Base-by-base conservation (phyloP, 805 yeast genomes). In the Wickerhamomyces hampshirensis region DNA sequence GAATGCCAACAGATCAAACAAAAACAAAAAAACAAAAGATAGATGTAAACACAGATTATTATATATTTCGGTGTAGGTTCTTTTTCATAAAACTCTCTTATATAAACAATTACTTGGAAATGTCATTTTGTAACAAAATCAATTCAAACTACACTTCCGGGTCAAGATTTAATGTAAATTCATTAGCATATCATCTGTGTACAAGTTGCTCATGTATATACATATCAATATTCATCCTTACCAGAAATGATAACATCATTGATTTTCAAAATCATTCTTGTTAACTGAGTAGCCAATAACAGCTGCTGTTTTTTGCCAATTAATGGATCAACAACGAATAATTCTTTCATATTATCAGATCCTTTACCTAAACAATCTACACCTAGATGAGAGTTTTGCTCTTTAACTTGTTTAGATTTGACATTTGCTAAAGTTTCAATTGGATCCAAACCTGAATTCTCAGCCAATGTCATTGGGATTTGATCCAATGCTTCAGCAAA, bases 241-340 rank as follows among this genome's bases (percentile, higher is more conserved):
- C 95, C 95, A 54, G 84, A 84, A 49, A 91, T 81, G 54, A 93
- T 93, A 41, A 93, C 98, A 61, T 91, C 91, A 63, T 93, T 94
- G 59, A 93, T 93, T 71, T 93, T 93, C 58, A 93, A 73, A 45
- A 93, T 88, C 98, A 93, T 93, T 68, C 98, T 79, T 39, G 97
- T 88, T 59, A 93, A 74, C 67, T 93, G 99, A 11, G 99, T 93
- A 32, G 98, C 98, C 60, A 93, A 73, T 58, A 86, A 66, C 48
- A 93, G 74, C 66, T 93, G 99, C 63, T 93, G 98, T 62, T 86
- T 88, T 72, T 93, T 93, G 55, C 98, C 97, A 51, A 93, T 89
- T 59, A 87, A 77, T 38, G 99, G 98, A 62, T 93, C 98, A 50
- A 93, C 88, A 33, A 93, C 96, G 60, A 91, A 93, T 55, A 84